Evolutionary conservation across 2,329 filamentous ascomycete genomes (phyloP).

Genomic region (Pleoardoris graminearum): DNA sequence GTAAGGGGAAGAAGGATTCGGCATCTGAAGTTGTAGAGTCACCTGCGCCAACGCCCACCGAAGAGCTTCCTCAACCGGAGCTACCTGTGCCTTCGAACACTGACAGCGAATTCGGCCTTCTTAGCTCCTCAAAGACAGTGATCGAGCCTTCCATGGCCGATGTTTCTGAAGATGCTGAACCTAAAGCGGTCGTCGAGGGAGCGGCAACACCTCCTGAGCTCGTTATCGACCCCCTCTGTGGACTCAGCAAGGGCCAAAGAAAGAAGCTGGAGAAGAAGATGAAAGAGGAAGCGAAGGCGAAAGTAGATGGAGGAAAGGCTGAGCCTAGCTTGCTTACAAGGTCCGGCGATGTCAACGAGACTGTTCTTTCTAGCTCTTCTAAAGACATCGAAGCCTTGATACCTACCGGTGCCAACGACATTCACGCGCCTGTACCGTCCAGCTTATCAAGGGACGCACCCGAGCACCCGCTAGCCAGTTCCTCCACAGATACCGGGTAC

Average conservation of each 20-base stretch:
- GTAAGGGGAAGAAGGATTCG: constrained; percentile 23
- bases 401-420: not conserved
- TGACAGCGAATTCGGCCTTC: not conserved
- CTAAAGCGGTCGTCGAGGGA: constrained; percentile 9
- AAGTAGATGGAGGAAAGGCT: too few relatives aligned
- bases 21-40: constrained; percentile 17
- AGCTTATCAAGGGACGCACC: not conserved
- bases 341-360: constrained; percentile 9
- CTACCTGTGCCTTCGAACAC: constrained; percentile 10
- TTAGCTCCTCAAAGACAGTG: not conserved
- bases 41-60: constrained; percentile 14
- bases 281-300: constrained; percentile 23
- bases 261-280: not conserved
- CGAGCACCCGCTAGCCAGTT: not conserved
- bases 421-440: not conserved
- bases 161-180: not conserved
- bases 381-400: not conserved
- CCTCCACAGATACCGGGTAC: constrained; percentile 8
- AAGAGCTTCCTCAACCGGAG: constrained; percentile 12
- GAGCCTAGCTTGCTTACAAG: too few relatives aligned
- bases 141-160: not conserved
- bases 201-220: not conserved
- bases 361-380: not conserved
- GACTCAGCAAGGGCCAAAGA: not conserved
- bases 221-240: not conserved